Evolutionary conservation across 768 basidiomycete genomes (phyloP), one percentile per base, ranked within the genome.

Genomic region (Rhodotorula babjevae): DNA sequence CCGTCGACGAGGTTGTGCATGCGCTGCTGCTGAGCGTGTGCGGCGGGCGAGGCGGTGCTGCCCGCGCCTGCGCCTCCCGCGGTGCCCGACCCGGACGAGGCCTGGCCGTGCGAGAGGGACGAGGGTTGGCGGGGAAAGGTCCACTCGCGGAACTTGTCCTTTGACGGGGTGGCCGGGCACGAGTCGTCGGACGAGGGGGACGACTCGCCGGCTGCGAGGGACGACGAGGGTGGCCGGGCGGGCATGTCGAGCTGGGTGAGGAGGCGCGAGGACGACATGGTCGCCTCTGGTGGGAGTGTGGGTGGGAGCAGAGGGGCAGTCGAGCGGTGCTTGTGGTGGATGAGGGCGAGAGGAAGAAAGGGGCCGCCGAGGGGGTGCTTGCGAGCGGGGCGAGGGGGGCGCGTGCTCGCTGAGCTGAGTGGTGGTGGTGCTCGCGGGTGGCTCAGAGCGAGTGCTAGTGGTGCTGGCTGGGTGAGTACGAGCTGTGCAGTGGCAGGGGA

Each of bases 121-220:
- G 16, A 36, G 16, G 21, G 33, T 19, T 29, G 8, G n/a, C 66
- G 66, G 14, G 66, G 66, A 50, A 67, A 67, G 19, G 66, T 67
- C 66, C 66, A 67, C 49, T 67, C 66, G 58, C 66, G 58, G 47
- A 67, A 52, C 58, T 67, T 67, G 58, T 67, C 66, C 66, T 67
- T 67, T 15, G 44, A 47, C 14, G 66, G 66, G 4, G 66, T 66
- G 6, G 65, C 65, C 19, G 65, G 65, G 19, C 3, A 2, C 46
- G 44, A 59, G 40, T 66, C 58, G 56, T 60, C 65, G 44, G n/a
- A 18, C 27, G 50, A 31, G 23, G 21, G 7, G 11, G 19, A 36
- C 18, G 50, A 27, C 36, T 36, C 36, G 19, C 23, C 18, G 14
- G 60, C 19, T 31, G 62, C 6, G 33, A 31, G 23, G 31, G 36